These are phyloP conservation scores for Cubamyces lactineus DNA, from an alignment of 768 basidiomycete species.

Conservation along the genomic window DNA sequence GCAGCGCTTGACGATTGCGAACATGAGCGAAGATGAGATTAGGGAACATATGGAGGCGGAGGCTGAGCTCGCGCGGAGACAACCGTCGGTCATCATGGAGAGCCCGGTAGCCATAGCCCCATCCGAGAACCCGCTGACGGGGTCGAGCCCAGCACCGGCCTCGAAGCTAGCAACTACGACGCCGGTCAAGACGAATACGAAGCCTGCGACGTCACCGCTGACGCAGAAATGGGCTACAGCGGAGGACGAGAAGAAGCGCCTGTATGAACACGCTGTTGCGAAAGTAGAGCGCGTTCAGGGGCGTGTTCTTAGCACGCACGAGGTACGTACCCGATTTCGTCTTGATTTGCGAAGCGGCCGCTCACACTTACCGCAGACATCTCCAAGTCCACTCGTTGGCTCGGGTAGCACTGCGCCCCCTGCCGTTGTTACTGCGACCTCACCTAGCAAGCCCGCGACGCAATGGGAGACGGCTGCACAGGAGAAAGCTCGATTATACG, in stretches of 20 bases:
- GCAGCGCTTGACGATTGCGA: constrained; percentile 46
- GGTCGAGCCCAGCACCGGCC: not conserved
- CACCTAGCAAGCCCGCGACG: constrained; percentile 26
- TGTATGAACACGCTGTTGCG: constrained; percentile 45
- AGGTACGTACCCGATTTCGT: constrained; percentile 20
- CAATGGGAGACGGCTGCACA: constrained; percentile 73
- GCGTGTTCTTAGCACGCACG: constrained; percentile 32
- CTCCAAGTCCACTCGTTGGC: not conserved
- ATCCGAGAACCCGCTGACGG: not conserved
- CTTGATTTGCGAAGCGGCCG: not conserved
- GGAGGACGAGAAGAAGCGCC: constrained; percentile 49
- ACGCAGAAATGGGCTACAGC: constrained; percentile 36
- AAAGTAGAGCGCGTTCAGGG: constrained; percentile 45
- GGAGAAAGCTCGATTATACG: constrained; percentile 74
- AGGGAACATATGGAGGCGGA: constrained; percentile 49
- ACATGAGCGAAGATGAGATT: constrained; percentile 41
- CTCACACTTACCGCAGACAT: not conserved
- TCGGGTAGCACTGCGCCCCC: not conserved
- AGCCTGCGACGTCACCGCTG: not conserved
- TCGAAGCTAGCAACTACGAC: not conserved
- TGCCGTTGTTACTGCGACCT: not conserved
- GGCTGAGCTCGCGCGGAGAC: constrained; percentile 17
- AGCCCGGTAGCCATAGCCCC: constrained; percentile 6
- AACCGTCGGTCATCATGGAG: constrained; percentile 17
- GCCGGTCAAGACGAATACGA: not conserved